A percentile compares a stretch with the other conserved stretches of the same genome.
Evolutionary conservation across 139 green algal species (phyloP).

Genomic region (Dunaliella sp.): DNA sequence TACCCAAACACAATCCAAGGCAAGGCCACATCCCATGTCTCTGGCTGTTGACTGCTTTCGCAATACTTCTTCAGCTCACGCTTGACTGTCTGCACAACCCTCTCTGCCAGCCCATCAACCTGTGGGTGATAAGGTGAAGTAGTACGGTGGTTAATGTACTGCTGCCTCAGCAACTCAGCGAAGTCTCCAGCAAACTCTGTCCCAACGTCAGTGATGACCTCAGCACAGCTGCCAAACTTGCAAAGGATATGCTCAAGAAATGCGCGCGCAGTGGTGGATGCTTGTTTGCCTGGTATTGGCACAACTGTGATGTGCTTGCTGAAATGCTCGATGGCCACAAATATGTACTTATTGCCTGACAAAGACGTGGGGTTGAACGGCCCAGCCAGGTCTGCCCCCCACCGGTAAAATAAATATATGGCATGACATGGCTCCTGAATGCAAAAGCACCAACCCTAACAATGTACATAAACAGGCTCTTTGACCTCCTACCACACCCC

Average conservation of each 20-base stretch:
- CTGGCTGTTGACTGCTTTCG: neutral
- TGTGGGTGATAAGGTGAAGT: conserved; percentile 30
- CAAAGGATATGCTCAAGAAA: conserved; percentile 22
- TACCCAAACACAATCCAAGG: conserved; percentile 38
- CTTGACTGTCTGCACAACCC: conserved; percentile 28
- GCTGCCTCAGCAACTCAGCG: conserved; percentile 9
- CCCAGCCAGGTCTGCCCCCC: too few species aligned
- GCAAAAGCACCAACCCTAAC: neutral
- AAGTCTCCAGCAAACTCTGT: conserved; percentile 37
- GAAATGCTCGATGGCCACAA: conserved; percentile 38
- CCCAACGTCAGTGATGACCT: conserved; percentile 38
- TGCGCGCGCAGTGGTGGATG: neutral
- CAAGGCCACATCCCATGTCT: conserved; percentile 17
- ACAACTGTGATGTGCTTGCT: conserved; percentile 28
- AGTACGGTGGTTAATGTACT: conserved; percentile 30
- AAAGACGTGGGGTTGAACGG: neutral
- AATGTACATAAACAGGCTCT: too few species aligned
- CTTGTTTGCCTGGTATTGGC: conserved; percentile 20
- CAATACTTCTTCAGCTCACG: conserved; percentile 27
- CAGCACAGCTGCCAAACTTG: conserved; percentile 14
- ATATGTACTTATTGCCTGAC: conserved; percentile 29
- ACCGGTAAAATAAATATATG: too few species aligned
- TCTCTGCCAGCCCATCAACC: conserved; percentile 31
- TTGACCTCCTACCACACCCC: too few species aligned
- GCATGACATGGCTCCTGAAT: too few species aligned